Conservation (phyloP, 257 asterid genomes). For the Rubia yunnanensis region DNA sequence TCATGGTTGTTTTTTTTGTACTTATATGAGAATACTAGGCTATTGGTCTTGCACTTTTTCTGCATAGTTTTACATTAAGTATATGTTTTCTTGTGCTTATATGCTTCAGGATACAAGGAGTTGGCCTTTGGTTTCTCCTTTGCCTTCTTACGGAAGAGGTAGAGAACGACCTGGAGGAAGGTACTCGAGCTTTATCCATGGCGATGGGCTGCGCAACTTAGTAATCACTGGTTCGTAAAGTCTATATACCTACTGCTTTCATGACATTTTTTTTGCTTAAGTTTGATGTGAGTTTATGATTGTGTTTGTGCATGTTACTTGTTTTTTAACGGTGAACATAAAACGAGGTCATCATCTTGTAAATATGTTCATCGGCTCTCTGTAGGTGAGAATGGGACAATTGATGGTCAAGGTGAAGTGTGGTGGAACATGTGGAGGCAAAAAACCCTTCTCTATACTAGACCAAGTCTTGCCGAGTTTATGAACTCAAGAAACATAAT, state of each 20-base stretch:
- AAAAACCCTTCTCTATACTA: conserved; percentile 63
- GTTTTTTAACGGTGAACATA: background rate
- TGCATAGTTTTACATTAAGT: background rate
- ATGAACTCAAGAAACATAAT: conserved; percentile 65
- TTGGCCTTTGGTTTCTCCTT: conserved; percentile 81
- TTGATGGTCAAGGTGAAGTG: conserved; percentile 87
- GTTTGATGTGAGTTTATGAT: background rate
- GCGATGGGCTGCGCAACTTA: conserved; percentile 82
- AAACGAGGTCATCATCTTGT: background rate
- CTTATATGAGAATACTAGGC: background rate
- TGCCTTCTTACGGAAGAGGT: conserved; percentile 97
- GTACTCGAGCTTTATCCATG: conserved; percentile 85
- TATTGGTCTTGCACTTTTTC: too few relatives aligned
- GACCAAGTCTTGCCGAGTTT: conserved; percentile 79
- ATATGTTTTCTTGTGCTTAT: background rate
- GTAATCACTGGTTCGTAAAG: conserved; percentile 62
- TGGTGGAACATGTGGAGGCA: conserved; percentile 99
- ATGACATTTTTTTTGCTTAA: background rate
- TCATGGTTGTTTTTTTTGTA: background rate
- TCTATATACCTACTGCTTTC: background rate
- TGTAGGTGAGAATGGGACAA: conserved; percentile 90
- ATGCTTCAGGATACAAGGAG: conserved; percentile 42
- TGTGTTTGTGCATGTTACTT: background rate
- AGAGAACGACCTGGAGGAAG: conserved; percentile 92
- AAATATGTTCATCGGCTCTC: background rate